Evolutionary conservation across 192 early-diverging fungal genomes (phyloP).

Genomic region (Coemansia sp.): DNA sequence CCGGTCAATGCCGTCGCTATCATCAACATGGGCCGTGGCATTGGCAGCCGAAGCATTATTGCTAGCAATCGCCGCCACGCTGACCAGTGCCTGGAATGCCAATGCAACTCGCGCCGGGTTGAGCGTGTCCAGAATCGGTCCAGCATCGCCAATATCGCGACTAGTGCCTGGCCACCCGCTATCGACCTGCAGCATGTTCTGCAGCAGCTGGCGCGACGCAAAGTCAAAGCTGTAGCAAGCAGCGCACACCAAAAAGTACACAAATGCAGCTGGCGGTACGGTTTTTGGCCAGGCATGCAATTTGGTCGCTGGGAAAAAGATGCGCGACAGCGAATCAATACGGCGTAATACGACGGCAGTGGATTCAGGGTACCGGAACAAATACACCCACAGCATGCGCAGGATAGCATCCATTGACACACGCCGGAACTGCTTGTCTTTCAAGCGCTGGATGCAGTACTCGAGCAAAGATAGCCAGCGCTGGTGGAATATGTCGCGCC

Average conservation of each 20-base stretch:
- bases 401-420: slow-evolving; percentile 76
- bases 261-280: slow-evolving; percentile 46
- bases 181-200: slow-evolving; percentile 49
- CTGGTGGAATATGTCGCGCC: slow-evolving; percentile 82
- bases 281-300: slow-evolving; percentile 55
- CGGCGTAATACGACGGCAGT: slow-evolving; percentile 43
- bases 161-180: slow-evolving; percentile 51
- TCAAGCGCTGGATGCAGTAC: slow-evolving; percentile 65
- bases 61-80: slow-evolving; percentile 44
- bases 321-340: slow-evolving; percentile 52
- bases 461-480: slow-evolving; percentile 72
- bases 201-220: slow-evolving; percentile 38
- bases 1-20: background rate
- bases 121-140: slow-evolving; percentile 42
- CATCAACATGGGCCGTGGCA: background rate
- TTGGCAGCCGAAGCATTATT: background rate
- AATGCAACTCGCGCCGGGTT: slow-evolving; percentile 46
- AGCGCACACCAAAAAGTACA: slow-evolving; percentile 49
- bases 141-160: slow-evolving; percentile 37
- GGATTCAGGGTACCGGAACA: slow-evolving; percentile 85
- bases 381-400: slow-evolving; percentile 88
- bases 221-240: slow-evolving; percentile 55
- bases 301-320: slow-evolving; percentile 54
- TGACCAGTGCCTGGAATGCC: slow-evolving; percentile 46
- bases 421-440: slow-evolving; percentile 70